Base-by-base conservation (phyloP, 2,329 filamentous ascomycete species). In the Cercospora sojina region DNA sequence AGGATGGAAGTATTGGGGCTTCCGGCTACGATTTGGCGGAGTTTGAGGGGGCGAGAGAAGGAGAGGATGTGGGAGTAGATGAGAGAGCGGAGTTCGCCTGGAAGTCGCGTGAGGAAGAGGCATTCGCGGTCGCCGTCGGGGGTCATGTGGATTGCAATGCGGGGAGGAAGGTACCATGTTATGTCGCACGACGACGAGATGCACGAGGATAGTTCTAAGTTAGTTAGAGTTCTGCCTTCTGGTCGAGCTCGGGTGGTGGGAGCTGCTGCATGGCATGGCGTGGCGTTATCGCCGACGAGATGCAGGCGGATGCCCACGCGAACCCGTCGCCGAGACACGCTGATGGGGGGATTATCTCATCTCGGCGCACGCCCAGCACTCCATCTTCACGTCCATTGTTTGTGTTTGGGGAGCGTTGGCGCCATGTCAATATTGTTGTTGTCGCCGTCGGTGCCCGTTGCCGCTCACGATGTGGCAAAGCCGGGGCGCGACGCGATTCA, bases 1-100 rank as follows among this genome's bases (percentile, higher is more conserved):
- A 81, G 67, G 70, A 71, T 67, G 27, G 60, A 43, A 10, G 69
- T 69, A 57, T 71, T 69, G n/a, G 65, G 68, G 47, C 69, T 70
- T n/a, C 70, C 71, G 27, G 73, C 72, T 5, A 67, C 67, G 47
- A 72, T 62, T 43, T 69, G 67, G 38, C 65, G 64, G 49, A 71
- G 69, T 58, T 74, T 73, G 41, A 71, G 47, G 23, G 69, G 69
- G 41, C 60, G 58, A 9, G 61, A 27, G 60, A 71, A 69, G 38
- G 60, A 32, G 51, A 71, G 60, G 59, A 70, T 41, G 51, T 65
- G 51, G 29, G 66, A 66, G 51, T 70, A 68, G 23, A 71, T 67
- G n/a, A 41, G 47, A 20, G 64, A 20, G 35, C 69, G 58, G 6
- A 71, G 20, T 31, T 67, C 70, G 43, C 35, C 61, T 27, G 64